These are phyloP conservation scores for Candida peoriensis DNA, from an alignment of 805 yeast species.

Conservation along the genomic window DNA sequence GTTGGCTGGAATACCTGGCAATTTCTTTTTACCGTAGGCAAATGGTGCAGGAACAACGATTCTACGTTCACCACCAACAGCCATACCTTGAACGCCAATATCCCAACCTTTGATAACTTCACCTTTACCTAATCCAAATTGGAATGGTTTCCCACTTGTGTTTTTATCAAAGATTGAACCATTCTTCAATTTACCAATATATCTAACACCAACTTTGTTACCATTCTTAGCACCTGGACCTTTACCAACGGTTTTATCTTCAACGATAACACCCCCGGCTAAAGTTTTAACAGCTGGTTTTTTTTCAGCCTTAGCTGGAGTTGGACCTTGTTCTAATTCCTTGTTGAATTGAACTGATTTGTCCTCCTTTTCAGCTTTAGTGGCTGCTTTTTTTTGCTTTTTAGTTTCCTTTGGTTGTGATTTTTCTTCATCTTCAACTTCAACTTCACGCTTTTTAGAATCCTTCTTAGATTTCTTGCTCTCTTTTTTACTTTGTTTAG, in stretches of 20 bases:
- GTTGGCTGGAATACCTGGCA: constrained; percentile 98
- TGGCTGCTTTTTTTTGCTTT: constrained; percentile 22
- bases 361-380: constrained; percentile 33
- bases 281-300: constrained; percentile 72
- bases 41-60: constrained; percentile 91
- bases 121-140: constrained; percentile 88
- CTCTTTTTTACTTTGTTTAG: constrained; percentile 22
- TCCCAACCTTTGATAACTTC: constrained; percentile 99
- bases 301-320: constrained; percentile 39
- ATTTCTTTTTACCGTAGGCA: constrained; percentile 91
- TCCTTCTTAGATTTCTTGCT: constrained; percentile 24
- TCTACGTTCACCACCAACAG: constrained; percentile 98
- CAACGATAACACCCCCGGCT: constrained; percentile 89
- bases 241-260: constrained; percentile 85
- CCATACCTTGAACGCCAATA: constrained; percentile 97
- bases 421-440: constrained; percentile 36
- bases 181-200: constrained; percentile 94
- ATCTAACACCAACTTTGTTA: constrained; percentile 90
- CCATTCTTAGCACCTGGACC: constrained; percentile 89
- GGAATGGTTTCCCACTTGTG: constrained; percentile 94
- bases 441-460: constrained; percentile 40
- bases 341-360: constrained; percentile 85
- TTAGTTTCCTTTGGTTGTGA: constrained; percentile 23
- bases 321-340: constrained; percentile 93
- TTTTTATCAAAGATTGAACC: constrained; percentile 97